Evolutionary conservation across 2,329 filamentous ascomycete species (phyloP), one percentile per base, ranked within the genome.

Genomic region (Nemania diffusa): DNA sequence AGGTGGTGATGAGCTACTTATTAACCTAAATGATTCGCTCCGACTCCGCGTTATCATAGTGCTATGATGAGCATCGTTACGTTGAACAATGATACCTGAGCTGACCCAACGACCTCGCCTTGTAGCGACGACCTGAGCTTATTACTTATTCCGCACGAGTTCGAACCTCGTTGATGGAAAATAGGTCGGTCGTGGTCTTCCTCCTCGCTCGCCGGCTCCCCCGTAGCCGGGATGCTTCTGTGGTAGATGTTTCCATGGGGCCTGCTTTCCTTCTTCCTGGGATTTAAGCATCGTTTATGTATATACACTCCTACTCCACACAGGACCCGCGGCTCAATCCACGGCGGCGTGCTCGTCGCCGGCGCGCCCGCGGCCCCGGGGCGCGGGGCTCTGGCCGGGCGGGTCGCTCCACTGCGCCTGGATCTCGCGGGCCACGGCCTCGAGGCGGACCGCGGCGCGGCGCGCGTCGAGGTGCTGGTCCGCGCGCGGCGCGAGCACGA

Each of bases 361-460:
- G 2, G n/a, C 42, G 2, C 42, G 7, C 9, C 42, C 42, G 6
- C 42, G 42, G 3, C 42, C 42, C 6, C 42, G 42, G 5, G 17
- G 42, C 42, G 42, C 5, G 2, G 24, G 50, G 17, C 27, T 15
- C 15, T 55, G 8, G 13, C 44, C 17, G 11, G 63, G 70, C 11
- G 81, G 79, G 24, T 78, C 79, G 1, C 6, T 74, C 85, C 86
- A 88, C 67, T 84, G 83, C 27, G 79, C 78, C 74, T 90, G 88
- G 55, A 90, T 84, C 53, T 84, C 82, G 65, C 82, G 78, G 1
- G 84, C 88, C 2, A 88, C 79, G 59, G 81, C 81, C 77, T 90
- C 87, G 11, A 90, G 75, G 63, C 82, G 80, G 0, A 81, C 82
- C 0, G 84, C 84, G 0, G 86, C 85, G 52, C 84, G 81, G 9